Conservation (phyloP, 345 rosid genomes). For the Microthlaspi erraticum region DNA sequence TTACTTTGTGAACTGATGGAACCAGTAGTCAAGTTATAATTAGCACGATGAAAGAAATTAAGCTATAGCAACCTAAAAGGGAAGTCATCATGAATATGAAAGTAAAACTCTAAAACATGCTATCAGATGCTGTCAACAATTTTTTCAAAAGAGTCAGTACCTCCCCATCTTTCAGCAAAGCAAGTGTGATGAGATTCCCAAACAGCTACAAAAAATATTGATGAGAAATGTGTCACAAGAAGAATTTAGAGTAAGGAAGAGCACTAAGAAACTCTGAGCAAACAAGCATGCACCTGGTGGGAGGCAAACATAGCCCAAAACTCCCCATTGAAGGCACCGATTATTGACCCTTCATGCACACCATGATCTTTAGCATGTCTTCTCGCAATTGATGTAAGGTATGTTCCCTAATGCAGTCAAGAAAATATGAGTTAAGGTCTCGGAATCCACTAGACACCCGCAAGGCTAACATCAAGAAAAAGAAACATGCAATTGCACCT, state of each 20-base stretch:
- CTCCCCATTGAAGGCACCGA: constrained; percentile 89
- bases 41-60: neutral
- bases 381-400: constrained; percentile 84
- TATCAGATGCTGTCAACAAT: neutral
- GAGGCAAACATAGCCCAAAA: constrained; percentile 89
- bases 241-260: neutral
- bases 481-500: constrained; percentile 57
- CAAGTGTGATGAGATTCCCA: constrained; percentile 88
- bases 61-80: constrained; percentile 6
- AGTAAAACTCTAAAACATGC: neutral
- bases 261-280: neutral
- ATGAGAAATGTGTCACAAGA: constrained; percentile 12
- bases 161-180: constrained; percentile 60
- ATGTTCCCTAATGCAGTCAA: constrained; percentile 69
- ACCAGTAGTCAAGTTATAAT: neutral
- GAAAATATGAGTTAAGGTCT: neutral
- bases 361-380: constrained; percentile 66
- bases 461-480: neutral
- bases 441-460: neutral
- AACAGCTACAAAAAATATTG: constrained; percentile 58
- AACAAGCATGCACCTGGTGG: constrained; percentile 69
- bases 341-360: constrained; percentile 72
- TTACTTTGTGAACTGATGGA: neutral
- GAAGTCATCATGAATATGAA: constrained; percentile 1
- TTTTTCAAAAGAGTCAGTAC: constrained; percentile 45